Conservation (phyloP, 768 basidiomycete genomes). For the Butyriboletus loyo region DNA sequence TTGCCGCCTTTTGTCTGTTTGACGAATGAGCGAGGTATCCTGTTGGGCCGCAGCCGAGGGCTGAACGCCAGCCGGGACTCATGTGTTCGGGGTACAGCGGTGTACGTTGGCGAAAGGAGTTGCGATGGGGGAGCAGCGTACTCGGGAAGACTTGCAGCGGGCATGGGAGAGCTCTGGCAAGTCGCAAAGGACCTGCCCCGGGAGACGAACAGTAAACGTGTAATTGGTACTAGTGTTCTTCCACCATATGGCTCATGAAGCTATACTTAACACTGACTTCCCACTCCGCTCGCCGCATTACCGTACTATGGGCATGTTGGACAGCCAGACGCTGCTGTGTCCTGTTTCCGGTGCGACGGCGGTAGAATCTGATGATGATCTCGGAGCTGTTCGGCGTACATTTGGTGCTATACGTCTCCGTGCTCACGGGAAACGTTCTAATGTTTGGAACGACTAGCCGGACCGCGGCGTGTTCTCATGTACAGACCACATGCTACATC, state of each 20-base stretch:
- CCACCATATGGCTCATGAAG: slow-evolving; percentile 26
- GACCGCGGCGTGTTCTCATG: no score
- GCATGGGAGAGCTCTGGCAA: slow-evolving; percentile 42
- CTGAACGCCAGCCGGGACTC: slow-evolving; percentile 54
- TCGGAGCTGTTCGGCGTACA: neutral
- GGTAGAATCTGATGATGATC: neutral
- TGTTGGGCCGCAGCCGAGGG: slow-evolving; percentile 33
- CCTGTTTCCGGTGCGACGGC: neutral
- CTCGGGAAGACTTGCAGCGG: slow-evolving; percentile 50
- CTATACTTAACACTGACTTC: slow-evolving; percentile 36
- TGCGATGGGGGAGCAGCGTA: slow-evolving; percentile 40
- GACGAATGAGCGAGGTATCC: slow-evolving; percentile 48
- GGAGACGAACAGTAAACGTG: slow-evolving; percentile 19
- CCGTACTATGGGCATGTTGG: slow-evolving; percentile 9
- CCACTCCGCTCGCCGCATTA: slow-evolving; percentile 27
- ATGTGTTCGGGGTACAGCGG: slow-evolving; percentile 48
- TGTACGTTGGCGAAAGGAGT: slow-evolving; percentile 47
- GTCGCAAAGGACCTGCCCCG: slow-evolving; percentile 1
- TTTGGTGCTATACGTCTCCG: neutral
- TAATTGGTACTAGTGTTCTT: slow-evolving; percentile 13
- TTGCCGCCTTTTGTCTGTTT: slow-evolving; percentile 59
- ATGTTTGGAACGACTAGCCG: neutral
- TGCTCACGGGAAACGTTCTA: neutral
- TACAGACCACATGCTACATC: no score
- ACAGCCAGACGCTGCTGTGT: neutral